phyloP scores from a whole-genome alignment of 208 protist species.

The Crithidia expoeki region DNA sequence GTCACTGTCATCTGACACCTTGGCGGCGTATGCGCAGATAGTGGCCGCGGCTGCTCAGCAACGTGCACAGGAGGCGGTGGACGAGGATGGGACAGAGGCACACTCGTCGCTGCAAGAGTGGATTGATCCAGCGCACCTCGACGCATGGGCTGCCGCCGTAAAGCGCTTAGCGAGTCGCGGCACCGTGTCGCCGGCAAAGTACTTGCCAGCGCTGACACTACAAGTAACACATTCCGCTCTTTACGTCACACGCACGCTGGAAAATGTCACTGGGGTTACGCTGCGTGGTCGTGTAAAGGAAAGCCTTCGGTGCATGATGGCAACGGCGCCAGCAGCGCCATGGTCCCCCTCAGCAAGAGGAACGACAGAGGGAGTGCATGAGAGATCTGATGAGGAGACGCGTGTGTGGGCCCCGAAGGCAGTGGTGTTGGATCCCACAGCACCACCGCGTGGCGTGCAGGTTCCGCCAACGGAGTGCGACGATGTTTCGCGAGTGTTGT shows the following conservation, averaged over 20 bases:
- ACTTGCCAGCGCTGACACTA: conserved; percentile 2
- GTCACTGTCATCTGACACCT: background rate
- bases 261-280: conserved; percentile 16
- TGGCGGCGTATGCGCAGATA: conserved; percentile 11
- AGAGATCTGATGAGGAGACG: background rate
- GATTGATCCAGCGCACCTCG: conserved; percentile 34
- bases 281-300: conserved; percentile 16
- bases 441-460: conserved; percentile 45
- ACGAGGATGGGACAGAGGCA: background rate
- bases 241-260: conserved; percentile 24
- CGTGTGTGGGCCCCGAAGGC: conserved; percentile 20
- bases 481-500: conserved; percentile 35
- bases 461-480: conserved; percentile 45
- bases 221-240: conserved; percentile 26
- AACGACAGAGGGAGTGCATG: background rate
- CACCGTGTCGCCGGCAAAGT: background rate
- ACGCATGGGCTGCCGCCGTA: conserved; percentile 21
- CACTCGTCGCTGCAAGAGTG: conserved; percentile 13
- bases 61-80: background rate
- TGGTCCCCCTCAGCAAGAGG: background rate
- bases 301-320: conserved; percentile 5
- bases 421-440: conserved; percentile 40
- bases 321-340: background rate
- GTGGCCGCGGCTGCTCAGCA: conserved; percentile 17
- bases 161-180: conserved; percentile 2